Base-by-base conservation (phyloP, 306 rosid species). In the Sophora flavescens region DNA sequence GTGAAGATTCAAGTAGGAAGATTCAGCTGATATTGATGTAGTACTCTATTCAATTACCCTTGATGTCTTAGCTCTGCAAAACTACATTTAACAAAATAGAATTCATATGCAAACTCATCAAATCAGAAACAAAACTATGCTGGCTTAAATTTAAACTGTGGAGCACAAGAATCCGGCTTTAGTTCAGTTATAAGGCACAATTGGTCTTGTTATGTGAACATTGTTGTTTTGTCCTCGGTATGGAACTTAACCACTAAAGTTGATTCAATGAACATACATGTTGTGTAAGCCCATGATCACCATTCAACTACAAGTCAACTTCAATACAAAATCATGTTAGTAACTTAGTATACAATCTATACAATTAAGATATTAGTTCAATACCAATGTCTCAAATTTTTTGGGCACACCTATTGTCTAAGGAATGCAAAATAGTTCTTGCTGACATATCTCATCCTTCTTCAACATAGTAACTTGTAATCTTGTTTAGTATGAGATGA, bases 361-460 rank as follows among this genome's bases (percentile, higher is more conserved):
- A 72, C 16, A 42, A 71, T 17, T n/a, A n/a, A 22, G 22, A 0
- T 22, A 33, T 57, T 64, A 62, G 33, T 64, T 64, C 57, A 58
- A 13, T 63, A 39, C 60, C 54, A 41, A 64, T 14, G 48, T 59
- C 76, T 74, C 63, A 10, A 22, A 12, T 15, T 51, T 22, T 45
- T 28, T 38, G 26, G 26, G 69, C 28, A 66, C 41, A 15, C 66
- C 50, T 53, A 14, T 62, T 68, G 63, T 64, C 62, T 18, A 48
- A 57, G 11, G 57, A 48, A 15, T 39, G 53, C 36, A n/a, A 63
- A 47, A 13, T 70, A 51, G 60, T 62, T 63, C 78, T 53, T 64
- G 68, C 16, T 41, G 68, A 30, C 74, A 32, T 78, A 26, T 65
- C 75, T 33, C 48, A 70, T 65, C 28, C 18, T 73, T 68, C 70